These are phyloP conservation scores for Hypoxylon sp. DNA, from an alignment of 2,329 filamentous ascomycete species.

Conservation along the genomic window DNA sequence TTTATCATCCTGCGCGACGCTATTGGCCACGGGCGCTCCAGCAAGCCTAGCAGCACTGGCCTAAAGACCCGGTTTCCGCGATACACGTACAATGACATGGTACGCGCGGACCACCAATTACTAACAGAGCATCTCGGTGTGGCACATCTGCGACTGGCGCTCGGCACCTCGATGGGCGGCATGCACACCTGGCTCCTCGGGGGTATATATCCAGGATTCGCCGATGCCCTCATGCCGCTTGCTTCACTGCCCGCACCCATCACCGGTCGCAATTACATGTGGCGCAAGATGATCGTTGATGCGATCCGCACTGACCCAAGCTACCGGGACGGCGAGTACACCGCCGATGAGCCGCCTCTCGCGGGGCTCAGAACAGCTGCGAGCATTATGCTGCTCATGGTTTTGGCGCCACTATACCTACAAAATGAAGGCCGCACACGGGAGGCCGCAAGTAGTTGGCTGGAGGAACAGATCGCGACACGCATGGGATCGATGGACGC, in stretches of 20 bases:
- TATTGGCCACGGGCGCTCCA: background rate
- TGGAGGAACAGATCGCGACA: background rate
- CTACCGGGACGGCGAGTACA: slow-evolving; percentile 3
- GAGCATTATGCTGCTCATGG: slow-evolving; percentile 1
- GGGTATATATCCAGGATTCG: slow-evolving; percentile 2
- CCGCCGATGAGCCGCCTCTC: background rate
- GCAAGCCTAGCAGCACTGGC: background rate
- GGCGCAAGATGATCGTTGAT: slow-evolving; percentile 17
- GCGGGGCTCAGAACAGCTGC: background rate
- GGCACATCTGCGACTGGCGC: slow-evolving; percentile 33
- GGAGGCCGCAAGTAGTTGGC: background rate
- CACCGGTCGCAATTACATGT: slow-evolving; percentile 20
- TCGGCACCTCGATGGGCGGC: slow-evolving; percentile 21
- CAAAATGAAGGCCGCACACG: background rate
- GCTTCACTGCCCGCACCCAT: slow-evolving; percentile 14
- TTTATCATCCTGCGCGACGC: slow-evolving; percentile 46
- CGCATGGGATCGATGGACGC: slow-evolving; percentile 31
- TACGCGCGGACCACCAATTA: slow-evolving; percentile 46
- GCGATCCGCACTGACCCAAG: slow-evolving; percentile 13
- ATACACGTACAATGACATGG: slow-evolving; percentile 39
- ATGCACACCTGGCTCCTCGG: slow-evolving; percentile 19
- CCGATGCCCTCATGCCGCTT: slow-evolving; percentile 12
- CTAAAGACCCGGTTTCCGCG: background rate
- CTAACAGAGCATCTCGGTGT: slow-evolving; percentile 47
- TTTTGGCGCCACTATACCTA: background rate